Evolutionary conservation across 306 rosid species (phyloP), one percentile per base, ranked within the genome.

Genomic region (Abrus pulchellus): DNA sequence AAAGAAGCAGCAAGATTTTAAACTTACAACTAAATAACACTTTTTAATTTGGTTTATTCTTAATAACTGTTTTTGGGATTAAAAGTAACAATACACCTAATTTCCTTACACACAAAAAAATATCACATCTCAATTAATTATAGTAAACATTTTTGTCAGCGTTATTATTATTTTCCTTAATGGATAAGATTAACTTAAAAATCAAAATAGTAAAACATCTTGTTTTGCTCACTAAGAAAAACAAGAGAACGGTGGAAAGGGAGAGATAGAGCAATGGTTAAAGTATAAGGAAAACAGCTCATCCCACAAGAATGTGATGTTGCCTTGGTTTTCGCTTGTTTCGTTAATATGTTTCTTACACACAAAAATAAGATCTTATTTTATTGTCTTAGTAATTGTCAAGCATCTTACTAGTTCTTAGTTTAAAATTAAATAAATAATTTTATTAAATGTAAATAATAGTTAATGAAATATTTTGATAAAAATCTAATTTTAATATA

Each of bases 311-410:
- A 71, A n/a, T 50, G 44, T 34, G 49, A 52, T 68, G 56, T 71
- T 52, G 13, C 20, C 76, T 33, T n/a, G 20, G 48, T 3, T 28
- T 11, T 47, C 9, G 49, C 14, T 52, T 2, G 45, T 50, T 71
- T 34, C 50, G 14, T 33, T 71, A 5, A 52, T 38, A 62, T 44
- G 48, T 56, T 74, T 56, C 52, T 74, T 74, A 28, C 67, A 57
- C 68, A 57, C 34, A 12, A 57, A 72, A 34, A 28, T 28, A 56
- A 8, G 66, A 60, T 32, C 27, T 0, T 5, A 11, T 7, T 56
- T 7, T 20, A 54, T 64, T 64, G 10, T 34, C 40, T 62, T 30
- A 36, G 1, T 61, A 11, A 33, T 5, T 61, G 43, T 61, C 6
- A 34, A 1, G 14, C 40, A 9, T 10, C 30, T 5, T 12, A 36